Evolutionary conservation across 208 protist genomes (phyloP).

Genomic region (Crithidia mellificae): DNA sequence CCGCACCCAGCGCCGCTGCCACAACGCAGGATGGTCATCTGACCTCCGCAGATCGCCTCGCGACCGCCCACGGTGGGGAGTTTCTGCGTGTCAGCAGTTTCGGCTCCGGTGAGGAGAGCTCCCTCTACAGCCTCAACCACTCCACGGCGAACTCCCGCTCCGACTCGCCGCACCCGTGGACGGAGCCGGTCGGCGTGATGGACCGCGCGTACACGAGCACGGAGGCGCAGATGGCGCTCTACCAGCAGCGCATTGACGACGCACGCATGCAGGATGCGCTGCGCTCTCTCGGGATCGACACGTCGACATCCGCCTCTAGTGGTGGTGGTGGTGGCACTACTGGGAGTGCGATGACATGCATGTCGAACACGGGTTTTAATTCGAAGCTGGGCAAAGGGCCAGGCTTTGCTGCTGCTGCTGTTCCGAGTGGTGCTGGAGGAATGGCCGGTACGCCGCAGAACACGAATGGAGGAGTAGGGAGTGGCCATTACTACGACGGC

Average conservation of each 20-base stretch:
- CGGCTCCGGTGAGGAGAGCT: constrained; percentile 17
- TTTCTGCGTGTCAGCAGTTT: constrained; percentile 6
- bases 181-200: constrained; percentile 5
- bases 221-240: constrained; percentile 20
- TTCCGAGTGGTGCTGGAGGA: too few relatives aligned
- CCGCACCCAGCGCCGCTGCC: neutral
- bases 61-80: neutral
- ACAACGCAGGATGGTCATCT: neutral
- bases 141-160: constrained; percentile 7
- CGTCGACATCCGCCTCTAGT: neutral
- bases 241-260: constrained; percentile 12
- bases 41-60: neutral
- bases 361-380: too few relatives aligned
- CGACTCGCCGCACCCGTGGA: neutral
- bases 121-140: constrained; percentile 27
- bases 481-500: too few relatives aligned
- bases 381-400: too few relatives aligned
- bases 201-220: constrained; percentile 32
- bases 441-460: too few relatives aligned
- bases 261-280: constrained; percentile 20
- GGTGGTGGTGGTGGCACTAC: too few relatives aligned
- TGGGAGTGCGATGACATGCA: too few relatives aligned
- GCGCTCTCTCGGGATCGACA: constrained; percentile 6
- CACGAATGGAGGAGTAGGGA: too few relatives aligned
- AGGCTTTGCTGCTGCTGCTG: too few relatives aligned